Evolutionary conservation across 148 eudicot species (phyloP).

Genomic region (Silene uniflora): DNA sequence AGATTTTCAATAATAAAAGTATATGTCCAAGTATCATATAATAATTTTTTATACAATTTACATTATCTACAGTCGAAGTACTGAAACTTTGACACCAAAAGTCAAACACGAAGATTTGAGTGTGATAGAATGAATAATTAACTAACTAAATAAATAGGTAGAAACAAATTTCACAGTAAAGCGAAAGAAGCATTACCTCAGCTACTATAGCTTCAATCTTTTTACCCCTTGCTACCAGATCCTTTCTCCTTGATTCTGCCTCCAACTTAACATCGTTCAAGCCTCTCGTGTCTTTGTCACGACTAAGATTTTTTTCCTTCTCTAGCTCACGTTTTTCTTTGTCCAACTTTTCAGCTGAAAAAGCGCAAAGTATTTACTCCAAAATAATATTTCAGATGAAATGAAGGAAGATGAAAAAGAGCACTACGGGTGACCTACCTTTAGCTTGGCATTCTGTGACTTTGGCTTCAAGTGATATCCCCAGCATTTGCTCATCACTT

Average conservation of each 20-base stretch:
- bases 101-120: not conserved
- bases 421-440: slow-evolving; percentile 37
- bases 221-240: slow-evolving; percentile 47
- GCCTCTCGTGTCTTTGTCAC: slow-evolving; percentile 49
- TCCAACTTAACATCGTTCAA: slow-evolving; percentile 58
- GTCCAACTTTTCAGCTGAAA: slow-evolving; percentile 55
- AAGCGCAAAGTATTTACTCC: slow-evolving; percentile 8
- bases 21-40: no score
- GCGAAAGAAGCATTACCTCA: slow-evolving; percentile 42
- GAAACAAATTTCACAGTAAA: slow-evolving; percentile 3
- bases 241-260: slow-evolving; percentile 53
- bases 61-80: no score
- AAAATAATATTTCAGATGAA: slow-evolving; percentile 14
- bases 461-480: slow-evolving; percentile 72
- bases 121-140: not conserved
- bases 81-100: not conserved
- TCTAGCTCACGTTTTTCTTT: slow-evolving; percentile 58
- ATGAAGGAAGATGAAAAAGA: not conserved
- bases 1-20: no score
- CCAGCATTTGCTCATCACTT: slow-evolving; percentile 64
- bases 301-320: slow-evolving; percentile 51
- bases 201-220: slow-evolving; percentile 53
- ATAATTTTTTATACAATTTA: no score
- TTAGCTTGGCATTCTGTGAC: slow-evolving; percentile 65
- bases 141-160: not conserved